Conservation (phyloP, 2,329 filamentous ascomycete species). For the Aspergillus costaricaensis region DNA sequence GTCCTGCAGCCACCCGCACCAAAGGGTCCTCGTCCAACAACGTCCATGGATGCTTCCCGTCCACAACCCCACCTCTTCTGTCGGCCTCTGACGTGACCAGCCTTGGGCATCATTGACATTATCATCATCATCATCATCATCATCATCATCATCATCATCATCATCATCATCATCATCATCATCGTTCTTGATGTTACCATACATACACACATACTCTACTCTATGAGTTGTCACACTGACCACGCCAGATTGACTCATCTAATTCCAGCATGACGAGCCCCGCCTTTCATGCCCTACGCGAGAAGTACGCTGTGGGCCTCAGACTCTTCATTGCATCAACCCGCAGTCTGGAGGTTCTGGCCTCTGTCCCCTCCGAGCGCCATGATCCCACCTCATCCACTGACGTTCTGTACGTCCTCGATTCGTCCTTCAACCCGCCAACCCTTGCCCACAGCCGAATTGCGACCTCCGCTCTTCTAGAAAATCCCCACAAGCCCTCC, state of each 20-base stretch:
- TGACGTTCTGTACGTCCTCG: constrained; percentile 61
- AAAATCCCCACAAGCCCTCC: constrained; percentile 32
- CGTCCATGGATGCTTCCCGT: constrained; percentile 3
- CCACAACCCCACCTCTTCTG: background rate
- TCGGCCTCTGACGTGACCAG: constrained; percentile 3
- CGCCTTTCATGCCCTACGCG: constrained; percentile 35
- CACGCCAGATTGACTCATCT: background rate
- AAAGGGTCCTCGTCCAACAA: constrained; percentile 1
- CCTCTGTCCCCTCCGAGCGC: constrained; percentile 24
- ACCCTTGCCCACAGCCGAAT: constrained; percentile 61
- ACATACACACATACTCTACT: background rate
- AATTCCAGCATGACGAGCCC: constrained; percentile 12
- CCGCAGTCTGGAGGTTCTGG: constrained; percentile 37
- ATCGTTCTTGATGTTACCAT: no score
- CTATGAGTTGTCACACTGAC: background rate
- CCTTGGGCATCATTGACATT: background rate
- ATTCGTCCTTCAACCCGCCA: constrained; percentile 68
- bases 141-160: background rate
- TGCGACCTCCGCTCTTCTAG: constrained; percentile 54
- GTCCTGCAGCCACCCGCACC: constrained; percentile 3
- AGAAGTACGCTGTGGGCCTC: constrained; percentile 43
- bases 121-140: no score
- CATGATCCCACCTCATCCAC: constrained; percentile 21
- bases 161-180: background rate
- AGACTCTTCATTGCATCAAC: constrained; percentile 47